Evolutionary conservation across 2,329 filamentous ascomycete genomes (phyloP), one percentile per base, ranked within the genome.

Genomic region (Fonsecaea nubica): DNA sequence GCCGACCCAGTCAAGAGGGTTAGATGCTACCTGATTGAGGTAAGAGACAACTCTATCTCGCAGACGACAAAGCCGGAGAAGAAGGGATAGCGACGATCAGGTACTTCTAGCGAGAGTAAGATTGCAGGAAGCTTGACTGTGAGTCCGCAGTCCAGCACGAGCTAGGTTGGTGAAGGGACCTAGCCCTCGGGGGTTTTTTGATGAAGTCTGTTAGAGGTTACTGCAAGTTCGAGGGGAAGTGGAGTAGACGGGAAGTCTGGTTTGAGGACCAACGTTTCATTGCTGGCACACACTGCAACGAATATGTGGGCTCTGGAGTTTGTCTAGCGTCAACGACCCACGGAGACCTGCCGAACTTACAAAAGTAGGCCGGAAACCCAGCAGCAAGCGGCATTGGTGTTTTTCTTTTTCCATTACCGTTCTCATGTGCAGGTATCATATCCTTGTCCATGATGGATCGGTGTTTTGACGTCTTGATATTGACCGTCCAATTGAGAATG

Each of bases 201-300:
- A 56, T 62, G 58, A 62, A 60, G 36, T 58, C 48, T 61, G 67
- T 69, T 62, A 64, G 67, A 69, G 50, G 48, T 55, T 59, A 58
- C 55, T 69, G 67, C 61, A 71, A 36, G 58, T 58, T 57, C 59
- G 62, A 68, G 62, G 67, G 57, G 62, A 53, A 68, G 65, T 65
- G 62, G 67, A 65, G 56, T 36, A 38, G 15, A 36, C 18, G 48
- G 62, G 42, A 66, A 67, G 54, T 61, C 52, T 63, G 35, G 50
- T 54, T 54, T 40, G 33, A 59, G 32, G 42, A 25, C 66, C 63
- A 59, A 56, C 57, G 66, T 69, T 65, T 65, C 61, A 68, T 65
- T 62, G 45, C 30, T 21, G 40, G 10, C 18, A 59, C 38, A 59
- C n/a, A 30, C 45, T 30, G 45, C 45, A 50, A 30, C 38, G 33